These are phyloP conservation scores for Coemansia sp. DNA, from an alignment of 192 early-diverging fungal species.

Conservation along the genomic window DNA sequence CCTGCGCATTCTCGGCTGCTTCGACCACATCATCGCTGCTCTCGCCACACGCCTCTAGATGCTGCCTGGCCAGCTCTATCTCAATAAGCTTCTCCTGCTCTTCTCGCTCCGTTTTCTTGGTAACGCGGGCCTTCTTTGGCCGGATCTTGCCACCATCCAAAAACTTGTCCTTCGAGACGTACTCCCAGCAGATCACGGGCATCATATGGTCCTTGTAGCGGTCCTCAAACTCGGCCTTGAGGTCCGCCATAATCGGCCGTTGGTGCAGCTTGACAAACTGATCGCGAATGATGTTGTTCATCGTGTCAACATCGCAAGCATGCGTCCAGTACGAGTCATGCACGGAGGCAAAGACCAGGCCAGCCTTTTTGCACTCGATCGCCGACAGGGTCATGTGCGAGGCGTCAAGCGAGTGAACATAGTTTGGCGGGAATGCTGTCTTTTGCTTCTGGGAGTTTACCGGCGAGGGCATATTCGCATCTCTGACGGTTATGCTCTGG, in stretches of 20 bases:
- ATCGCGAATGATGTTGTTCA: conserved; percentile 82
- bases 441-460: conserved; percentile 90
- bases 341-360: conserved; percentile 87
- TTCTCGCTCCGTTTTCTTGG: neutral
- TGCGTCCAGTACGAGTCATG: conserved; percentile 99
- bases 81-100: conserved; percentile 18
- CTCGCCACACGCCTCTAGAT: conserved; percentile 15
- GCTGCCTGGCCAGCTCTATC: conserved; percentile 15
- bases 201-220: conserved; percentile 71
- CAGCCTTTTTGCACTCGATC: conserved; percentile 70
- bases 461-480: conserved; percentile 64
- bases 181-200: conserved; percentile 54
- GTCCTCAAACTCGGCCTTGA: conserved; percentile 76
- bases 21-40: neutral
- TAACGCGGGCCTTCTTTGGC: neutral
- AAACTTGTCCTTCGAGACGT: conserved; percentile 28
- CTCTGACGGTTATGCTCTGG: conserved; percentile 71
- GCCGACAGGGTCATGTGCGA: conserved; percentile 96
- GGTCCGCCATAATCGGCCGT: conserved; percentile 76
- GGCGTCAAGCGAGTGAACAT: conserved; percentile 96
- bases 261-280: conserved; percentile 85
- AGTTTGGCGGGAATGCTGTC: conserved; percentile 97
- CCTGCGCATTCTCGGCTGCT: neutral
- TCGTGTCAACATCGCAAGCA: conserved; percentile 78
- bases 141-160: conserved; percentile 1